These are phyloP conservation scores for Pleurostoma richardsiae DNA, from an alignment of 2,329 filamentous ascomycete species.

Conservation along the genomic window DNA sequence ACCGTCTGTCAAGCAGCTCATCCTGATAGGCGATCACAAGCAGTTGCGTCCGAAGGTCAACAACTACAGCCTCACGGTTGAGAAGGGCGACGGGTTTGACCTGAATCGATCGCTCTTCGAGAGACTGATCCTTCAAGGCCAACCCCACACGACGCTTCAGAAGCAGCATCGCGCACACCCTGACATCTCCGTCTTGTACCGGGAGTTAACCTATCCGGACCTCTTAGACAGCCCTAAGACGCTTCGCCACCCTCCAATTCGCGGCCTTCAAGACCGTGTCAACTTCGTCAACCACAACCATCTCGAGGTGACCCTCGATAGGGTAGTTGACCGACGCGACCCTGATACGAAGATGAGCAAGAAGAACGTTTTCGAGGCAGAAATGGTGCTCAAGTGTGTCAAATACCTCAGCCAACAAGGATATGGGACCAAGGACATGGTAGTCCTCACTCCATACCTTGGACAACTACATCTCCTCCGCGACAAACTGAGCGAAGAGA, in stretches of 20 bases:
- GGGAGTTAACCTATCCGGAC: constrained; percentile 56
- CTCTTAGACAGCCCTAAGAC: constrained; percentile 52
- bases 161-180: constrained; percentile 67
- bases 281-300: constrained; percentile 62
- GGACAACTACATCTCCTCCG: constrained; percentile 59
- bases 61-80: constrained; percentile 55
- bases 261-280: constrained; percentile 55
- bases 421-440: constrained; percentile 59
- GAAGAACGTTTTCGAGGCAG: constrained; percentile 58
- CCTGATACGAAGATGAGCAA: constrained; percentile 46
- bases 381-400: constrained; percentile 61
- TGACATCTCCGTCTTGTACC: constrained; percentile 57
- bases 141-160: constrained; percentile 46
- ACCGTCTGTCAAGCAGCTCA: constrained; percentile 52
- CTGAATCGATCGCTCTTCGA: constrained; percentile 67
- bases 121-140: constrained; percentile 52
- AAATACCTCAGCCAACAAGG: constrained; percentile 67
- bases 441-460: constrained; percentile 68
- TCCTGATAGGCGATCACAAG: constrained; percentile 70
- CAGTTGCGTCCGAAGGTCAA: constrained; percentile 66
- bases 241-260: constrained; percentile 34
- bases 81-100: constrained; percentile 61
- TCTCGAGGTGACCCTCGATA: constrained; percentile 39
- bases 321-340: constrained; percentile 45
- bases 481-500: constrained; percentile 46